These are phyloP conservation scores for Hibiscus mutabilis DNA, from an alignment of 345 rosid genomes.

Conservation along the genomic window DNA sequence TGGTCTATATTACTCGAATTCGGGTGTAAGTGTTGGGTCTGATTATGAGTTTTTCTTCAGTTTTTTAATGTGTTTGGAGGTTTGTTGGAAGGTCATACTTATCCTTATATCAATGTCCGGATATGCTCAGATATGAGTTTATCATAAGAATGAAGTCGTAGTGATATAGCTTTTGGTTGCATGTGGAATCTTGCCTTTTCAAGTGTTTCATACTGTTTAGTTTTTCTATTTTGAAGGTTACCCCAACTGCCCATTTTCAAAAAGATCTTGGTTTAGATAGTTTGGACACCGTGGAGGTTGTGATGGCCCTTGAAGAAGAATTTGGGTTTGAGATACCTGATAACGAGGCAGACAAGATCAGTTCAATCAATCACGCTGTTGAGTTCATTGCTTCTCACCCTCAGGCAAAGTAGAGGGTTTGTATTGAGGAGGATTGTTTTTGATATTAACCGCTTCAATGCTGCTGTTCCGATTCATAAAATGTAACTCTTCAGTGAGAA, in stretches of 20 bases:
- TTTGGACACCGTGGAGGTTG: constrained; percentile 84
- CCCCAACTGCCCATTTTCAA: constrained; percentile 71
- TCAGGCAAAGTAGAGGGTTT: constrained; percentile 61
- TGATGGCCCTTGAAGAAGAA: constrained; percentile 14
- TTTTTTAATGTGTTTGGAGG: no score
- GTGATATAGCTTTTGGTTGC: not conserved
- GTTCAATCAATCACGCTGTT: constrained; percentile 34
- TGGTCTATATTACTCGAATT: not conserved
- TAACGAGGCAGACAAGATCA: constrained; percentile 52
- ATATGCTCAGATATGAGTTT: not conserved
- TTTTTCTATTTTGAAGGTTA: constrained; percentile 39
- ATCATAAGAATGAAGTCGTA: not conserved
- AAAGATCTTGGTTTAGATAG: constrained; percentile 93
- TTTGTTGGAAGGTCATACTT: no score
- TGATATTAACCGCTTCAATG: not conserved
- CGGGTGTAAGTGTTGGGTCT: not conserved
- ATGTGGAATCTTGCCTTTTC: not conserved
- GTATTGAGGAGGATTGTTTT: constrained; percentile 1
- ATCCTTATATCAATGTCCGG: no score
- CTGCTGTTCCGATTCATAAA: not conserved
- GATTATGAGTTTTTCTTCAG: not conserved
- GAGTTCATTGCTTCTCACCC: constrained; percentile 92
- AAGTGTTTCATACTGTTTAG: not conserved
- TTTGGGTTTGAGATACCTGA: not conserved
- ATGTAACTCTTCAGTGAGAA: not conserved